Evolutionary conservation across 2,329 filamentous ascomycete genomes (phyloP).

Genomic region (Penicillium sp.): DNA sequence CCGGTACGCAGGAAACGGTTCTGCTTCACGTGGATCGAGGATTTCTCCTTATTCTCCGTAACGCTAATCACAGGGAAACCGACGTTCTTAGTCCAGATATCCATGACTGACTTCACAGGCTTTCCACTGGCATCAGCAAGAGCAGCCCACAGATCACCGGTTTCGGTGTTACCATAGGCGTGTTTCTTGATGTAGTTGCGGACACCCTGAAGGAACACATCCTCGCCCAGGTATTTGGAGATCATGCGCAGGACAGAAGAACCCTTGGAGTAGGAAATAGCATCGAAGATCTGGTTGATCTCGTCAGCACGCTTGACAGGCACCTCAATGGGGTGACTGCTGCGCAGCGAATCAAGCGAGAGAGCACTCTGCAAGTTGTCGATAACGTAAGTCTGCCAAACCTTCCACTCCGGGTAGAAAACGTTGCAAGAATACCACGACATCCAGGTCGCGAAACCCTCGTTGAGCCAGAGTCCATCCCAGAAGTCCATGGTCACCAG

Average conservation of each 20-base stretch:
- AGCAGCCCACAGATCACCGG: slow-evolving; percentile 84
- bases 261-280: slow-evolving; percentile 95
- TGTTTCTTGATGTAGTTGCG: slow-evolving; percentile 91
- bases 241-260: slow-evolving; percentile 97
- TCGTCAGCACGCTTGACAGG: slow-evolving; percentile 93
- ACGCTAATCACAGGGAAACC: slow-evolving; percentile 90
- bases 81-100: slow-evolving; percentile 95
- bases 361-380: slow-evolving; percentile 88
- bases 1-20: slow-evolving; percentile 92
- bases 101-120: slow-evolving; percentile 85
- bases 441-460: slow-evolving; percentile 90
- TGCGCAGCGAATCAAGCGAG: slow-evolving; percentile 83
- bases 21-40: slow-evolving; percentile 82
- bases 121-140: slow-evolving; percentile 87
- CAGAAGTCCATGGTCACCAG: slow-evolving; percentile 98
- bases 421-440: slow-evolving; percentile 90
- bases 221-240: slow-evolving; percentile 89
- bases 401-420: slow-evolving; percentile 98
- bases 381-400: slow-evolving; percentile 93
- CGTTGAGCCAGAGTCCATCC: slow-evolving; percentile 96
- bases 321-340: slow-evolving; percentile 94
- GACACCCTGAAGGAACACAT: slow-evolving; percentile 88
- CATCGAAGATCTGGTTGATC: slow-evolving; percentile 97
- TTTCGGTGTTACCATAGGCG: slow-evolving; percentile 93
- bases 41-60: slow-evolving; percentile 68